Conservation (phyloP, 345 rosid genomes). For the Cardamine chenopodiifolia region DNA sequence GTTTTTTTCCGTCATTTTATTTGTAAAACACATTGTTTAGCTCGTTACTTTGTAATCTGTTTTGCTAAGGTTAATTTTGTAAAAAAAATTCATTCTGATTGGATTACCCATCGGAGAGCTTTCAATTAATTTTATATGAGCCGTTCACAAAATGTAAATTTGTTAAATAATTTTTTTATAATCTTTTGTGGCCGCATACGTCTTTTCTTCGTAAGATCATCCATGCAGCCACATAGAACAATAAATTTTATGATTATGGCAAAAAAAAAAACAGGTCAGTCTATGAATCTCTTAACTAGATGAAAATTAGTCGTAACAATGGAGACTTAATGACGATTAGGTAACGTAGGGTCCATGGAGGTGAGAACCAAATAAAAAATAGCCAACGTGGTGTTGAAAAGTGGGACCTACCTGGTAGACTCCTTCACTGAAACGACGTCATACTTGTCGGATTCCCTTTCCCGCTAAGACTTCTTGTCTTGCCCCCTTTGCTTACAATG, state of each 20-base stretch:
- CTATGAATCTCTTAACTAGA: background rate
- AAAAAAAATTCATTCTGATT: background rate
- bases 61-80: background rate
- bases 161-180: no score
- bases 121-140: background rate
- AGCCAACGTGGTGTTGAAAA: slow-evolving; percentile 37
- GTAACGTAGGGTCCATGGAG: slow-evolving; percentile 32
- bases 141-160: background rate
- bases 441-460: slow-evolving; percentile 47
- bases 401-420: slow-evolving; percentile 39
- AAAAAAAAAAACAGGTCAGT: background rate
- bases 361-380: slow-evolving; percentile 22
- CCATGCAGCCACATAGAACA: no score
- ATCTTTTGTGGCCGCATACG: background rate
- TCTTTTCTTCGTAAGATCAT: no score
- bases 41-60: background rate
- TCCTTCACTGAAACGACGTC: slow-evolving; percentile 41
- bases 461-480: slow-evolving; percentile 43
- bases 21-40: background rate
- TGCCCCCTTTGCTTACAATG: slow-evolving; percentile 2
- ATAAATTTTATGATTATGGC: background rate
- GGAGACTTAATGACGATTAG: slow-evolving; percentile 12
- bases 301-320: slow-evolving; percentile 10
- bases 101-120: background rate
- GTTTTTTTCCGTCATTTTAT: background rate